Evolutionary conservation across 306 rosid genomes (phyloP).

Genomic region (Morella rubra): DNA sequence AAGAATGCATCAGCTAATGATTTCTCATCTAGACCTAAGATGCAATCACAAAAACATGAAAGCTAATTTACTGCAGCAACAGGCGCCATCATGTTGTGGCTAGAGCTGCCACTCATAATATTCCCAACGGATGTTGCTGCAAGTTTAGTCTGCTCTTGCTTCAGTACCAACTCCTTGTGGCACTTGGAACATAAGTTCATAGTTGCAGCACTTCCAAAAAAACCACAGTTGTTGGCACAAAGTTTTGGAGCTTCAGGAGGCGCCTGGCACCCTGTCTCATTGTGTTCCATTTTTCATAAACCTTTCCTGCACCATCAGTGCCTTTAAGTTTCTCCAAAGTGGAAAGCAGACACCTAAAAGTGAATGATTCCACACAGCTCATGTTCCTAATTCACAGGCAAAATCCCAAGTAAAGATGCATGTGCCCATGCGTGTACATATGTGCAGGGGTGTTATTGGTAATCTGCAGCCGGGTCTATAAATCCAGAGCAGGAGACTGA

Average conservation of each 20-base stretch:
- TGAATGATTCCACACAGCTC: background rate
- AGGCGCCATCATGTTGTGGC: constrained; percentile 18
- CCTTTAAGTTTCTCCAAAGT: background rate
- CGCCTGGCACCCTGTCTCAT: constrained; percentile 51
- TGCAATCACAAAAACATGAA: too few species aligned
- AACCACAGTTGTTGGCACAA: constrained; percentile 49
- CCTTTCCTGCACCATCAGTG: constrained; percentile 21
- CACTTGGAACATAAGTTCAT: constrained; percentile 55
- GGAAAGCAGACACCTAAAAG: background rate
- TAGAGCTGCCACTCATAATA: constrained; percentile 34
- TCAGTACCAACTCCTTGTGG: constrained; percentile 45
- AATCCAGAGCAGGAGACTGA: too few species aligned
- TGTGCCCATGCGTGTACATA: background rate
- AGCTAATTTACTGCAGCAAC: constrained; percentile 10
- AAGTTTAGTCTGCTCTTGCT: constrained; percentile 42
- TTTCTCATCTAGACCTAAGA: too few species aligned
- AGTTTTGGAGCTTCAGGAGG: constrained; percentile 52
- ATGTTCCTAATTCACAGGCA: background rate
- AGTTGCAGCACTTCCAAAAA: constrained; percentile 50
- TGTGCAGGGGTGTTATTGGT: background rate
- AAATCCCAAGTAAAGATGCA: background rate
- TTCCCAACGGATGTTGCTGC: constrained; percentile 40
- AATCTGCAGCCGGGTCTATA: too few species aligned
- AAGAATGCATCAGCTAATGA: too few species aligned
- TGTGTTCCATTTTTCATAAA: constrained; percentile 37